These are phyloP conservation scores for Paraphoma sp. DNA, from an alignment of 2,329 filamentous ascomycete genomes.

Conservation along the genomic window DNA sequence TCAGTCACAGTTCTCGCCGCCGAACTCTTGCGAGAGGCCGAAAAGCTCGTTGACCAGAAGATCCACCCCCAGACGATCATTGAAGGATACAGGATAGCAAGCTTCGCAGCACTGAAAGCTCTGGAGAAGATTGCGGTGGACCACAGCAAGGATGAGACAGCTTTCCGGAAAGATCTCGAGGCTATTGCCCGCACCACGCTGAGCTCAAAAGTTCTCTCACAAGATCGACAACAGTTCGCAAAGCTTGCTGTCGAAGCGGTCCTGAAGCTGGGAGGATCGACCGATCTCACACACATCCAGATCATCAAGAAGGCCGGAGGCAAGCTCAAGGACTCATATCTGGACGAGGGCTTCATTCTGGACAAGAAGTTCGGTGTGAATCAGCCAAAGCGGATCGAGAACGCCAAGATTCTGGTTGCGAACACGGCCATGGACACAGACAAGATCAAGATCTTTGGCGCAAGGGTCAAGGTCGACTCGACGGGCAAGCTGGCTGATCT, in stretches of 20 bases:
- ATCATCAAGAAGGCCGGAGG: slow-evolving; percentile 99
- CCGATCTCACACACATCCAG: slow-evolving; percentile 96
- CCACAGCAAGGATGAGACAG: slow-evolving; percentile 81
- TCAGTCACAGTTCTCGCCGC: slow-evolving; percentile 96
- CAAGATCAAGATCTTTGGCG: slow-evolving; percentile 99
- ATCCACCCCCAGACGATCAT: slow-evolving; percentile 99
- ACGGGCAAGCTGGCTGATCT: slow-evolving; percentile 98
- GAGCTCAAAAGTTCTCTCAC: slow-evolving; percentile 94
- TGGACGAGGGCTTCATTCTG: slow-evolving; percentile 97
- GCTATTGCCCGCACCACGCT: slow-evolving; percentile 94
- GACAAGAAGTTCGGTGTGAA: slow-evolving; percentile 99
- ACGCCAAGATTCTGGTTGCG: slow-evolving; percentile 96
- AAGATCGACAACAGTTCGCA: slow-evolving; percentile 92
- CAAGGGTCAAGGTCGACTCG: slow-evolving; percentile 92
- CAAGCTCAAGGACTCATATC: slow-evolving; percentile 95
- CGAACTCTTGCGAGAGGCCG: slow-evolving; percentile 92
- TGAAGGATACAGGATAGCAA: slow-evolving; percentile 97
- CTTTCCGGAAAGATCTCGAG: slow-evolving; percentile 87
- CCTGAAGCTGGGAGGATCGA: slow-evolving; percentile 84
- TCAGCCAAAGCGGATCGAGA: slow-evolving; percentile 95
- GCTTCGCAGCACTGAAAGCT: slow-evolving; percentile 82
- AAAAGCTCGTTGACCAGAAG: slow-evolving; percentile 97
- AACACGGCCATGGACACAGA: slow-evolving; percentile 99
- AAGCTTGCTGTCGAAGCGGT: slow-evolving; percentile 90
- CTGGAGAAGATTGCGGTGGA: slow-evolving; percentile 86